Base-by-base conservation (phyloP, 345 rosid species). In the Raphanus raphanistrum region DNA sequence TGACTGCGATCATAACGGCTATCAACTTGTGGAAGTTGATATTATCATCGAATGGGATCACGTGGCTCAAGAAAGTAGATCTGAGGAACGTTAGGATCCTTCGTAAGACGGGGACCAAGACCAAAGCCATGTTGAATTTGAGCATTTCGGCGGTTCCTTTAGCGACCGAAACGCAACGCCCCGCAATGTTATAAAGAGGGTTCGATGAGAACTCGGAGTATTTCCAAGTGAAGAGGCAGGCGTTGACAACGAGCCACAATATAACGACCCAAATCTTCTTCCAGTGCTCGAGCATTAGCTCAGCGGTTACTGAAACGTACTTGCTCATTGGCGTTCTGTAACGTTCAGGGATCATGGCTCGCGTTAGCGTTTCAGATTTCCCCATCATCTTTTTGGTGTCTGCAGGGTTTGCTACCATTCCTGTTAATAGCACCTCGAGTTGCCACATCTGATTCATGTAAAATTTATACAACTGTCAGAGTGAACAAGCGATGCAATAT, bases 1-100 rank as follows among this genome's bases (percentile, higher is more conserved):
- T 84, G 13, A 89, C 55, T 1, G 80, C 92, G 0, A 90, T 85
- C 2, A 77, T 85, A 0, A 75, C 3, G 0, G 98, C 92, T 63
- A 94, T 85, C 32, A 86, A 0, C 81, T 86, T 90, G 83, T 92
- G 98, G 74, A 94, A 92, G 76, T 87, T 92, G 38, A 94, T 87
- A 65, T 89, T 89, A 70, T 94, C 98, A 12, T 94, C 98, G 12
- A 92, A 94, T 2, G 97, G 98, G 82, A 92, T 82, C n/a, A 89
- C 0, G 1, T 59, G 65, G 71, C 81, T 71, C 50, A 94, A 89
- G 73, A 82, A 74, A 8, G 95, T 71, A 0, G 93, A 89, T 72
- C 97, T 81, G 1, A 90, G 90, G 35, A 57, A 76, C 3, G 97
- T 94, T 1, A 94, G 86, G 15, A 91, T 89, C 74, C 82, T 72